Evolutionary conservation across 768 basidiomycete species (phyloP).

Genomic region (Lactarius hengduanensis): DNA sequence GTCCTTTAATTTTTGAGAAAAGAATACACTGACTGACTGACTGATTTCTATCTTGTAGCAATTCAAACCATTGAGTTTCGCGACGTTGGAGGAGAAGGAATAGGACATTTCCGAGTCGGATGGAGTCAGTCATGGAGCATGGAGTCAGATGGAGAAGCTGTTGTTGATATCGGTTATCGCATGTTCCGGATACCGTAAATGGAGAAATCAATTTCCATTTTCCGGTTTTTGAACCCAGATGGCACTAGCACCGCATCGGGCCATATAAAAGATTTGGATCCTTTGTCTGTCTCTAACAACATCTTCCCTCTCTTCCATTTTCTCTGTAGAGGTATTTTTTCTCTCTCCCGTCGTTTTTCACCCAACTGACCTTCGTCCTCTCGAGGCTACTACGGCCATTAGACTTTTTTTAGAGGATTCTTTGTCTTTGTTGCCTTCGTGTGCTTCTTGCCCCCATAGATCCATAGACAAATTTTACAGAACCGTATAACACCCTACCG

Average conservation of each 20-base stretch:
- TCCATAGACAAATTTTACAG: slow-evolving; percentile 32
- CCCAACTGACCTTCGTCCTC: background rate
- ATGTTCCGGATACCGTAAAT: background rate
- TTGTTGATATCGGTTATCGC: background rate
- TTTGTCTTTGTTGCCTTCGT: slow-evolving; percentile 49
- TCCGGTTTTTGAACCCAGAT: slow-evolving; percentile 19
- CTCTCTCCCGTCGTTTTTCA: slow-evolving; percentile 10
- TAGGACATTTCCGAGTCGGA: background rate
- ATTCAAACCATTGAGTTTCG: slow-evolving; percentile 51
- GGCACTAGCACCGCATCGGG: slow-evolving; percentile 12
- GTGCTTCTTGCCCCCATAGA: slow-evolving; percentile 39
- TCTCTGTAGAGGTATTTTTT: slow-evolving; percentile 38
- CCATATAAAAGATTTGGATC: background rate
- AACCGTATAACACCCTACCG: slow-evolving; percentile 39
- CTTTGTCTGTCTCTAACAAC: background rate
- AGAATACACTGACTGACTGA: slow-evolving; percentile 16
- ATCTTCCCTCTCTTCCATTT: slow-evolving; percentile 38
- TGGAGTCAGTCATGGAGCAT: background rate
- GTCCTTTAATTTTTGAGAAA: no score
- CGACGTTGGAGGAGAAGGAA: slow-evolving; percentile 39
- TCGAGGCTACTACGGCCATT: slow-evolving; percentile 44
- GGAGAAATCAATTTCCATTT: background rate
- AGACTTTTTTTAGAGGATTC: slow-evolving; percentile 61
- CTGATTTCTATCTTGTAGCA: slow-evolving; percentile 39
- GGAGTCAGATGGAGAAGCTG: background rate